These are phyloP conservation scores for Taphrina deformans DNA, from an alignment of 1,139 yeast species.

Conservation along the genomic window DNA sequence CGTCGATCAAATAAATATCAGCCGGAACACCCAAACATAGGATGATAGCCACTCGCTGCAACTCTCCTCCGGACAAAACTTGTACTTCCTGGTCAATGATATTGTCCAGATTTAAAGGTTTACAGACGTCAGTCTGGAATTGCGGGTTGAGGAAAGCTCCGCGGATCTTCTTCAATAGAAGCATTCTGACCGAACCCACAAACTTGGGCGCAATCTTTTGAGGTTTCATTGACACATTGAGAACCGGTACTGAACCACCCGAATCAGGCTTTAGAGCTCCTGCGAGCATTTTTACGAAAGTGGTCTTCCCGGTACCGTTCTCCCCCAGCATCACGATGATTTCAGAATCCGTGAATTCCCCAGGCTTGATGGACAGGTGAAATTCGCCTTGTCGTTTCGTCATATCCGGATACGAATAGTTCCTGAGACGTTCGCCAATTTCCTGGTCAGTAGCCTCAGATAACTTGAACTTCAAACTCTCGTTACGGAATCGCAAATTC, in stretches of 20 bases:
- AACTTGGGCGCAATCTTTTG: slow-evolving; percentile 98
- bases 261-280: slow-evolving; percentile 88
- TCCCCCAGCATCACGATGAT: slow-evolving; percentile 99
- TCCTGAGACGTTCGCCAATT: slow-evolving; percentile 73
- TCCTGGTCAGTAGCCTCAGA: slow-evolving; percentile 86
- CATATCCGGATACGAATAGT: slow-evolving; percentile 77
- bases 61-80: slow-evolving; percentile 97
- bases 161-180: slow-evolving; percentile 93
- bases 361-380: slow-evolving; percentile 73
- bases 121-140: slow-evolving; percentile 96
- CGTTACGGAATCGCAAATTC: slow-evolving; percentile 93
- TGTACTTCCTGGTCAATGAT: slow-evolving; percentile 97
- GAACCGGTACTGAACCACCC: slow-evolving; percentile 73
- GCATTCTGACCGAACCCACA: slow-evolving; percentile 97
- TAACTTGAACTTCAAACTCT: slow-evolving; percentile 88
- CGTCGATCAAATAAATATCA: slow-evolving; percentile 93
- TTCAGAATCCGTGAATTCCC: slow-evolving; percentile 94
- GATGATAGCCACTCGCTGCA: slow-evolving; percentile 98
- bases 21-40: slow-evolving; percentile 92
- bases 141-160: slow-evolving; percentile 93
- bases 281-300: slow-evolving; percentile 90
- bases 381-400: slow-evolving; percentile 93
- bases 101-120: slow-evolving; percentile 89
- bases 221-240: slow-evolving; percentile 95
- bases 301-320: slow-evolving; percentile 98